phyloP scores from a whole-genome alignment of 192 early-diverging fungal genomes.

The Coemansia sp. region DNA sequence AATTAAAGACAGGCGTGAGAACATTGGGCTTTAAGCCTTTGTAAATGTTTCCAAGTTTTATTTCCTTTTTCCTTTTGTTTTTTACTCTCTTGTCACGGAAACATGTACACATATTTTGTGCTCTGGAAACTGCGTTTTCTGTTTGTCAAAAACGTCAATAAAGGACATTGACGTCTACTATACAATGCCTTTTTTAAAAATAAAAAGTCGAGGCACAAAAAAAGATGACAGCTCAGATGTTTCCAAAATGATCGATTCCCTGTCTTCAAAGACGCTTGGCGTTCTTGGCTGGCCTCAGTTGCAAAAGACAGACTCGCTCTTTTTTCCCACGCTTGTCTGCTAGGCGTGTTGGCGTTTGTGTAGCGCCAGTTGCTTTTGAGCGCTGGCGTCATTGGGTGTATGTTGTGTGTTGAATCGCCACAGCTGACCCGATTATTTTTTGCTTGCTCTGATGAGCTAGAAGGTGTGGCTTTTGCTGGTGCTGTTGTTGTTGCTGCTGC shows the following conservation, averaged over 20 bases:
- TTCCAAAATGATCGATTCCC: too few species aligned
- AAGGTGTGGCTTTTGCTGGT: neutral
- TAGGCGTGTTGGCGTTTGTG: neutral
- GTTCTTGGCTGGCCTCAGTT: too few species aligned
- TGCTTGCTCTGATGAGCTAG: neutral
- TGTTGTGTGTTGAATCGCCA: neutral
- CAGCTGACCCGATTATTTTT: neutral
- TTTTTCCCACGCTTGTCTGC: neutral
- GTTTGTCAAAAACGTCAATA: too few species aligned
- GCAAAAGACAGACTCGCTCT: too few species aligned
- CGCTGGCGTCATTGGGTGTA: neutral
- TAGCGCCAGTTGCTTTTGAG: neutral
- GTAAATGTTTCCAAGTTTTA: neutral
- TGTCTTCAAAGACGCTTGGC: too few species aligned
- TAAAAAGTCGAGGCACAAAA: too few species aligned
- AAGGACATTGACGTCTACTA: too few species aligned
- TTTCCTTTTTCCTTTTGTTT: neutral
- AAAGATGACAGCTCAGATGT: too few species aligned
- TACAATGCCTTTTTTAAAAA: too few species aligned
- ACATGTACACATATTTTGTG: neutral
- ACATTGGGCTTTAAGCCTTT: neutral
- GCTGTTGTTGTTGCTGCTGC: neutral
- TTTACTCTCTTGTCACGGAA: neutral
- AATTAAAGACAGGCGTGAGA: neutral
- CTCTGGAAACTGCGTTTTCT: too few species aligned